A percentile compares a stretch with the other conserved stretches of the same genome.
phyloP scores from a whole-genome alignment of 2,329 filamentous ascomycete genomes.

The Microsporum canis region DNA sequence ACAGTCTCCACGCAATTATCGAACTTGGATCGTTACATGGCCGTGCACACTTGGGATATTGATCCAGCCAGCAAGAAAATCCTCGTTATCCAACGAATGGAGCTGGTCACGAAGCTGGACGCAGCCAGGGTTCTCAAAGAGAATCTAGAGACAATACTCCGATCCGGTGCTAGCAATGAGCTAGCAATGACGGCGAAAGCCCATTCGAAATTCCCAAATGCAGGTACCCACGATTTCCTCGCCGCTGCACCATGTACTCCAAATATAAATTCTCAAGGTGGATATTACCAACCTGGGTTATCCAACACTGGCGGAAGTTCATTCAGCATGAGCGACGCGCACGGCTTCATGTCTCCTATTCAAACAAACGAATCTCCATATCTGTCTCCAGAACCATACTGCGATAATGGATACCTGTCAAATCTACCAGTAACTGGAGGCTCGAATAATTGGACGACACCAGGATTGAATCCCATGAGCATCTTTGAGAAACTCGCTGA shows the following conservation, averaged over 20 bases:
- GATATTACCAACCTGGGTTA: neutral
- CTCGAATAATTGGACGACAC: neutral
- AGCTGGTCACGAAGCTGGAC: slow-evolving; percentile 29
- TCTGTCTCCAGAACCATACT: neutral
- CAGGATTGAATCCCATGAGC: neutral
- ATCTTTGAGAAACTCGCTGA: neutral
- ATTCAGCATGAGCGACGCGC: neutral
- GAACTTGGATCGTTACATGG: slow-evolving; percentile 30
- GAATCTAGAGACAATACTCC: slow-evolving; percentile 20
- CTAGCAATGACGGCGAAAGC: neutral
- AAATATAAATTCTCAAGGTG: neutral
- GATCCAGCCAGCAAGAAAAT: slow-evolving; percentile 24
- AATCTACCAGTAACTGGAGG: neutral
- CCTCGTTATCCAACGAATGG: slow-evolving; percentile 28
- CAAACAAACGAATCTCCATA: neutral
- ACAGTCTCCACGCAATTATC: slow-evolving; percentile 25
- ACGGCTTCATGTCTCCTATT: neutral
- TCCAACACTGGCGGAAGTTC: neutral
- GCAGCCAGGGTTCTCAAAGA: slow-evolving; percentile 27
- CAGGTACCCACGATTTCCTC: neutral
- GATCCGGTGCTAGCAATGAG: slow-evolving; percentile 13
- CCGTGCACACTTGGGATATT: slow-evolving; percentile 29
- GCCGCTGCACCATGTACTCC: neutral
- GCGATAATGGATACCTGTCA: neutral
- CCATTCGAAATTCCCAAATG: neutral